Conservation (phyloP, 2,329 filamentous ascomycete genomes). For the Chalaropsis ovoidea region DNA sequence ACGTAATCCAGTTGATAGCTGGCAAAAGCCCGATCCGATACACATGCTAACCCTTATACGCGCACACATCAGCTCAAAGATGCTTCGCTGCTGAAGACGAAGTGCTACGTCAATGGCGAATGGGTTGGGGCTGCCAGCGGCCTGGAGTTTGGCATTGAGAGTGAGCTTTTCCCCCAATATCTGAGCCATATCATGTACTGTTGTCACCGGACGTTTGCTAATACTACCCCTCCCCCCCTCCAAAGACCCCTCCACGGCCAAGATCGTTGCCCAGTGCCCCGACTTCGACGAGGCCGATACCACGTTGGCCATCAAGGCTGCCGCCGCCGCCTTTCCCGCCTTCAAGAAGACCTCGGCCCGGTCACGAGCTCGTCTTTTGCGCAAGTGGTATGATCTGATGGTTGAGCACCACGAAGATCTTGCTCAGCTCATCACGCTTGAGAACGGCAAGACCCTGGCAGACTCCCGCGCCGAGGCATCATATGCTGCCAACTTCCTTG, state of each 20-base stretch:
- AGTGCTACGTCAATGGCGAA: slow-evolving; percentile 65
- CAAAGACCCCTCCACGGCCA: slow-evolving; percentile 59
- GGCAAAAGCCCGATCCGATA: neutral
- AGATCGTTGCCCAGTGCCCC: slow-evolving; percentile 58
- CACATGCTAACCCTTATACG: slow-evolving; percentile 9
- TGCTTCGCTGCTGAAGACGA: slow-evolving; percentile 55
- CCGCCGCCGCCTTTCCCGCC: slow-evolving; percentile 51
- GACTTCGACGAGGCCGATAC: slow-evolving; percentile 62
- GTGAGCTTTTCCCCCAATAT: slow-evolving; percentile 32
- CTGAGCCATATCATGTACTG: too few species aligned
- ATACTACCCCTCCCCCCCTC: neutral
- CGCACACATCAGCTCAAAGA: slow-evolving; percentile 46
- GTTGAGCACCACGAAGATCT: slow-evolving; percentile 56
- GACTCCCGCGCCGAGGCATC: slow-evolving; percentile 49
- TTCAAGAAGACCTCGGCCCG: slow-evolving; percentile 52
- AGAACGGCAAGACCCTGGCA: slow-evolving; percentile 59
- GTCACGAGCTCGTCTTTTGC: slow-evolving; percentile 48
- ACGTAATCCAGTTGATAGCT: neutral
- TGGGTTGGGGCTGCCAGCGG: slow-evolving; percentile 63
- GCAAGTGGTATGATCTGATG: slow-evolving; percentile 59
- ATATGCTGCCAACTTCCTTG: slow-evolving; percentile 51
- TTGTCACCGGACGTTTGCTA: neutral
- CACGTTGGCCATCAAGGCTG: slow-evolving; percentile 58
- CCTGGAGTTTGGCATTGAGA: slow-evolving; percentile 61
- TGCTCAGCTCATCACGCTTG: slow-evolving; percentile 57